Evolutionary conservation across 768 basidiomycete species (phyloP), one percentile per base, ranked within the genome.

Genomic region (Kwoniella sp.): DNA sequence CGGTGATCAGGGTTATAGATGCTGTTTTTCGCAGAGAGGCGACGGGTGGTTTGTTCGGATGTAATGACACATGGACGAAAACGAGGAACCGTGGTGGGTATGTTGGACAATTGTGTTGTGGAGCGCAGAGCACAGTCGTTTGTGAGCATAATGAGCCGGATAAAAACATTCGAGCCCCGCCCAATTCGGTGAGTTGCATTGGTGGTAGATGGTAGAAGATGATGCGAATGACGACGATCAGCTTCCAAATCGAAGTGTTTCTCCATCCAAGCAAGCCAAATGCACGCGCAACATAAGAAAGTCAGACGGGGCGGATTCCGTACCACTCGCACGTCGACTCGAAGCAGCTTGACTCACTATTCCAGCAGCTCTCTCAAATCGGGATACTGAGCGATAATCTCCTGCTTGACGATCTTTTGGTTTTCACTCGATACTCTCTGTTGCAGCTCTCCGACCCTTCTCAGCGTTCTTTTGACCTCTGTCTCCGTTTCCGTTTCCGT

Each of bases 321-420:
- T 4, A 57, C 37, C 20, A 11, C 20, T 25, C 25, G 4, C n/a
- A n/a, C n/a, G n/a, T n/a, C n/a, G n/a, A n/a, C n/a, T n/a, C n/a
- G n/a, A 45, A n/a, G 17, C 12, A 45, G 22, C 22, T 20, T 2
- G 13, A 78, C 76, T 62, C 53, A 79, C 78, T 67, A 70, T 30
- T 77, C 76, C 17, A 79, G 64, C 12, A 79, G 50, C 20, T 61
- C 50, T 26, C 69, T 23, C 20, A 79, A 48, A 37, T 79, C 74
- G 2, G 76, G 74, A 64, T 73, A 77, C 47, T 74, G 63, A 13
- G 58, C 59, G 17, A 79, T 71, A 58, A 79, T 73, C 52, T 15
- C 47, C 52, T 70, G 61, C 47, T 79, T 79, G 12, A 38, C 64
- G 4, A 3, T 11, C 38, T 73, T 75, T 20, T 66, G 64, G 62